phyloP scores from a whole-genome alignment of 176 grass and related monocot genomes.

The Triticum turgidum region DNA sequence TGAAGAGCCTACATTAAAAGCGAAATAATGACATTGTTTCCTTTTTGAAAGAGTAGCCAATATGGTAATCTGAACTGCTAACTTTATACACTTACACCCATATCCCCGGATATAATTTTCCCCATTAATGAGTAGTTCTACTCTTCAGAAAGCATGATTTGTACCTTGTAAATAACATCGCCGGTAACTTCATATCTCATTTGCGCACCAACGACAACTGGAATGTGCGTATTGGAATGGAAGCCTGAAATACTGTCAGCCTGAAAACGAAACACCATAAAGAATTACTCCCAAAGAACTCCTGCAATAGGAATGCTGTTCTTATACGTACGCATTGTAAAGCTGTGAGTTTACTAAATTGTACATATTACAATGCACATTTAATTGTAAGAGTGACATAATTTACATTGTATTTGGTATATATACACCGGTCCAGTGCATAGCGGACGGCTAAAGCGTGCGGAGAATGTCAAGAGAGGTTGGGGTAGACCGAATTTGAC shows the following conservation, averaged over 20 bases:
- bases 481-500: too few species aligned
- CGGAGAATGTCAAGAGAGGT: too few species aligned
- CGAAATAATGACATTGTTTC: background rate
- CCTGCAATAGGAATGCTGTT: background rate
- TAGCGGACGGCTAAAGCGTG: too few species aligned
- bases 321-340: background rate
- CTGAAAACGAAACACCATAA: conserved; percentile 43
- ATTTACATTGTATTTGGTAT: background rate
- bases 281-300: conserved; percentile 1
- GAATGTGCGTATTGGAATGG: conserved; percentile 95
- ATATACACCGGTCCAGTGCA: background rate
- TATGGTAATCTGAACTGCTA: background rate
- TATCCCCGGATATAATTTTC: background rate
- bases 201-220: conserved; percentile 80
- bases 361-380: background rate
- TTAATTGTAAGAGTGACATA: background rate
- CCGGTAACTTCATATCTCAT: conserved; percentile 96
- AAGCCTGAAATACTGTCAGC: conserved; percentile 83
- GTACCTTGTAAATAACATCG: conserved; percentile 93
- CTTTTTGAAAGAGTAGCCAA: background rate
- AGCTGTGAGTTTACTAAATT: background rate
- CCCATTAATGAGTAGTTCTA: background rate
- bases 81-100: background rate
- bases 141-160: conserved; percentile 16
- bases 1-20: background rate